phyloP scores from a whole-genome alignment of 2,329 filamentous ascomycete genomes.

The Biscogniauxia mediterranea region DNA sequence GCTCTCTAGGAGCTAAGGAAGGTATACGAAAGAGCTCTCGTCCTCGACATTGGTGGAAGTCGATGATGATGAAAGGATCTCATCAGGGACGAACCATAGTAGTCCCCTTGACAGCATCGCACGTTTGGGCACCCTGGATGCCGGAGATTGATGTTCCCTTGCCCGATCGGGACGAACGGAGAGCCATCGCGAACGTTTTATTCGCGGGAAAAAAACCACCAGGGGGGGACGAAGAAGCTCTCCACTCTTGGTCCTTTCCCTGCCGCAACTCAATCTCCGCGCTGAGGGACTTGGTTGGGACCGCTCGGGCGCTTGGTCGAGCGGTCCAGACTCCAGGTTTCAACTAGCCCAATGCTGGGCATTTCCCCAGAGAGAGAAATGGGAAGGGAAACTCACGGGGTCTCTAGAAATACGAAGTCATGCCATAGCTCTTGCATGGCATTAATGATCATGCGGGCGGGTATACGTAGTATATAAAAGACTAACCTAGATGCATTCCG shows the following conservation, averaged over 20 bases:
- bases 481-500: not conserved
- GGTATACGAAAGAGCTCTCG: not conserved
- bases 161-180: slow-evolving; percentile 15
- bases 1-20: no score
- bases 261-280: slow-evolving; percentile 3
- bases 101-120: not conserved
- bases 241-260: not conserved
- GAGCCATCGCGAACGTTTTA: slow-evolving; percentile 8
- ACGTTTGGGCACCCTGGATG: not conserved
- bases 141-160: slow-evolving; percentile 12
- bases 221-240: not conserved
- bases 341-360: not conserved
- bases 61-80: not conserved
- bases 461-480: slow-evolving; percentile 9
- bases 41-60: not conserved
- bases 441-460: not conserved
- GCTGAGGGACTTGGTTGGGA: not conserved
- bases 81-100: no score
- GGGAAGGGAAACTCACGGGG: not conserved
- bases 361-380: not conserved
- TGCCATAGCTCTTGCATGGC: not conserved
- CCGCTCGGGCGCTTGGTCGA: not conserved
- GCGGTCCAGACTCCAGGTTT: not conserved
- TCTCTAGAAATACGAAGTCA: not conserved
- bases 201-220: slow-evolving; percentile 24